Evolutionary conservation across 768 basidiomycete species (phyloP), one percentile per base, ranked within the genome.

Genomic region (Suillus lakei): DNA sequence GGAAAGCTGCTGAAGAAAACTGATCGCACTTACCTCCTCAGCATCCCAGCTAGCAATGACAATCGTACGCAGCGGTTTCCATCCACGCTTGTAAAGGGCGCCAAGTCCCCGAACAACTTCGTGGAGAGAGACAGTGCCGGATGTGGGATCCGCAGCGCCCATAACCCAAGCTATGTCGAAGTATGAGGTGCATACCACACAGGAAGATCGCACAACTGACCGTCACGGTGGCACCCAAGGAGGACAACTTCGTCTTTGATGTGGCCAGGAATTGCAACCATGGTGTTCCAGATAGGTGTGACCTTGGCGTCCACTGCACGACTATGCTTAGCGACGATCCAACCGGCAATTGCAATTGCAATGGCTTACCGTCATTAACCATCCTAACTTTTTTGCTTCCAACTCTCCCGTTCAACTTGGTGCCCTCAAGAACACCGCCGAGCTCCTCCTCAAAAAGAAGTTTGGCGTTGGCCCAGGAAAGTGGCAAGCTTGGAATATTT

Each of bases 281-380:
- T 91, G 16, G 88, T 83, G 78, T 97, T 98, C 94, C 94, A 97
- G 56, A 97, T 94, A 18, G 95, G 93, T 5, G 85, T 95, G 15
- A 96, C 86, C 72, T 89, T 87, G 34, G 85, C 88, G 64, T 94
- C 85, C 46, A 97, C 92, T 89, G 60, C 60, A 41, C 46, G 16
- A 55, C 62, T 43, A 64, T 60, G 16, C 30, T 61, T 34, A 59
- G 32, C 2, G 38, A n/a, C 34, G 2, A 60, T 23, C 6, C n/a
- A 26, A 36, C 13, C 16, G 5, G 38, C 12, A 3, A 39, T 21
- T 38, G 38, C 9, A 18, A 18, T 18, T 2, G 23, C 15, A 32
- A n/a, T 30, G 5, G 62, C 73, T 60, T 69, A 86, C 88, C 86
- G 68, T 84, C 82, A 68, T 88, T 89, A 16, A 86, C 83, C 59